Evolutionary conservation across 208 protist species (phyloP).

Genomic region (Trypanosoma theileri): DNA sequence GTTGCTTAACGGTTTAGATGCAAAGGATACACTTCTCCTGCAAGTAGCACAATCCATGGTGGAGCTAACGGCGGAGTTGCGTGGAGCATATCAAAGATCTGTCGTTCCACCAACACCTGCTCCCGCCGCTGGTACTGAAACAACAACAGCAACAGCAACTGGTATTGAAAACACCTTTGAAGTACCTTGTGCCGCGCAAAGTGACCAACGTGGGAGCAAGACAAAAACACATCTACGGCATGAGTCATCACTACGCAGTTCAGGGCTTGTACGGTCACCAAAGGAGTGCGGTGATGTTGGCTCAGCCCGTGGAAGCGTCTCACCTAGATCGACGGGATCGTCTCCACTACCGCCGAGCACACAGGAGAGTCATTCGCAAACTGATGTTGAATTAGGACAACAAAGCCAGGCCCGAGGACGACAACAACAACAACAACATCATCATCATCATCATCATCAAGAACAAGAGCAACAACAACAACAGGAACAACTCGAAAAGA

Average conservation of each 20-base stretch:
- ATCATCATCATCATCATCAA: too few species aligned
- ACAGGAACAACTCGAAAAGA: not conserved
- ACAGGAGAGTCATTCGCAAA: not conserved
- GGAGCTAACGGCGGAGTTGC: slow-evolving; percentile 62
- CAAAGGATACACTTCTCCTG: slow-evolving; percentile 35
- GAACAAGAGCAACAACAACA: not conserved
- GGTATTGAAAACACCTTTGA: slow-evolving; percentile 14
- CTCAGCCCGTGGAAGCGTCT: not conserved
- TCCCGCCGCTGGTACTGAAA: slow-evolving; percentile 7
- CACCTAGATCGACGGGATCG: slow-evolving; percentile 9
- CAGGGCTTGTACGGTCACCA: slow-evolving; percentile 19
- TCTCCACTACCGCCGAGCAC: slow-evolving; percentile 4
- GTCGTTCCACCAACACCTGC: not conserved
- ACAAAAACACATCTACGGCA: not conserved
- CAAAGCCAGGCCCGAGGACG: not conserved
- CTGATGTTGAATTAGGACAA: not conserved
- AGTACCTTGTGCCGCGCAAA: not conserved
- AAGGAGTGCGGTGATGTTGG: not conserved
- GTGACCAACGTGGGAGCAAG: not conserved
- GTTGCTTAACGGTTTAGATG: not conserved
- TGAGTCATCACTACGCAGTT: not conserved
- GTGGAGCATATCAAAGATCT: slow-evolving; percentile 23
- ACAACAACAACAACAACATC: not conserved
- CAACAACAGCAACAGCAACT: slow-evolving; percentile 3
- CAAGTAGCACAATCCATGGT: slow-evolving; percentile 66